Evolutionary conservation across 257 asterid species (phyloP).

Genomic region (Misopates orontium): DNA sequence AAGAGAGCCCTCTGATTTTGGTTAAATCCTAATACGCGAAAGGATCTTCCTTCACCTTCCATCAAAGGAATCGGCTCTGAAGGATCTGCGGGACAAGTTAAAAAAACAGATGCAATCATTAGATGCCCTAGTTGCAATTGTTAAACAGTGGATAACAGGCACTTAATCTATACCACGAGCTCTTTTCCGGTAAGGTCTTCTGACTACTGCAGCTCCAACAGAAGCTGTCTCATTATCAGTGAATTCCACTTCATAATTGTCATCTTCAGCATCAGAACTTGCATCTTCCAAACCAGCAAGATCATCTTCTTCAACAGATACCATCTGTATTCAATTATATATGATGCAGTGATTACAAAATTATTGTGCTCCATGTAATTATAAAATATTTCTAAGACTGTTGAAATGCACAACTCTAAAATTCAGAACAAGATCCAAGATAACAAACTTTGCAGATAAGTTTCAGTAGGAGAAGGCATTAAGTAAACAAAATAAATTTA

Average conservation of each 20-base stretch:
- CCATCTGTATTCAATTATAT: constrained; percentile 66
- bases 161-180: constrained; percentile 62
- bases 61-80: constrained; percentile 80
- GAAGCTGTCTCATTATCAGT: constrained; percentile 82
- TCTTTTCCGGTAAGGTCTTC: constrained; percentile 65
- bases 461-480: not conserved
- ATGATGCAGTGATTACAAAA: constrained; percentile 16
- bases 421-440: no score
- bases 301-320: constrained; percentile 92
- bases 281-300: constrained; percentile 96
- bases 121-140: constrained; percentile 14
- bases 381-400: not conserved
- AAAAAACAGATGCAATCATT: constrained; percentile 26
- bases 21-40: constrained; percentile 85
- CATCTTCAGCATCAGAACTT: constrained; percentile 95
- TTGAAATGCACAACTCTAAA: constrained; percentile 1
- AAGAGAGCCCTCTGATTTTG: constrained; percentile 85
- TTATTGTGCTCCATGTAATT: not conserved
- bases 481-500: not conserved
- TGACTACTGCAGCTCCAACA: constrained; percentile 57
- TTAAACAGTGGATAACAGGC: constrained; percentile 12
- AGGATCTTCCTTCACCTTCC: constrained; percentile 96
- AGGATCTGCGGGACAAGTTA: constrained; percentile 49
- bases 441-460: not conserved
- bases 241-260: constrained; percentile 87